Evolutionary conservation across 2,329 filamentous ascomycete genomes (phyloP).

Genomic region (Aspergillus sp.): DNA sequence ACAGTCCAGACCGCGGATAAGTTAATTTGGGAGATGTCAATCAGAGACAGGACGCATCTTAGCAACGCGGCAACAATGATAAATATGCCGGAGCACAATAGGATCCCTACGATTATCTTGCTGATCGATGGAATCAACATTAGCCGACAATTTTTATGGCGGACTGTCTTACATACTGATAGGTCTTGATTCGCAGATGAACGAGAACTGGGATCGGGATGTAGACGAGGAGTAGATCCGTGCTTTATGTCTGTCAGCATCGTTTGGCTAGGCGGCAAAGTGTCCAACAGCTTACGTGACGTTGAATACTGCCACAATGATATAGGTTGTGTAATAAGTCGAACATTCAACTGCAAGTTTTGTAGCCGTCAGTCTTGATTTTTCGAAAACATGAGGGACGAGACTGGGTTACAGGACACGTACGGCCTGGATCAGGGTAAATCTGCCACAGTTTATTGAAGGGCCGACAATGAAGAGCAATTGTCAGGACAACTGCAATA

Average conservation of each 20-base stretch:
- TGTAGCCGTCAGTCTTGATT: not conserved
- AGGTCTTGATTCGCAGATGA: constrained; percentile 1
- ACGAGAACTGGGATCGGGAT: constrained; percentile 2
- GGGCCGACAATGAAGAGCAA: constrained; percentile 1
- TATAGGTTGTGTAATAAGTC: not conserved
- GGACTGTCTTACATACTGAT: not conserved
- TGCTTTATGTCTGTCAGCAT: not conserved
- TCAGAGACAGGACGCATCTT: constrained; percentile 1
- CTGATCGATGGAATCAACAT: not conserved
- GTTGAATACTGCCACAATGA: not conserved
- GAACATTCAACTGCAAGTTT: not conserved
- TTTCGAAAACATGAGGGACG: not conserved
- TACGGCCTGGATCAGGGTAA: constrained; percentile 2
- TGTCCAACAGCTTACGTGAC: not conserved
- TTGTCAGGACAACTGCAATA: constrained; percentile 2
- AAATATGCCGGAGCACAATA: constrained; percentile 2
- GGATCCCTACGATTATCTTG: not conserved
- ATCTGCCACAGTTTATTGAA: constrained; percentile 2
- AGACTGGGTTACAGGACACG: not conserved
- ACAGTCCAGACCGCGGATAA: constrained; percentile 1
- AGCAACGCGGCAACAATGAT: constrained; percentile 1
- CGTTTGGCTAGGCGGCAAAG: not conserved
- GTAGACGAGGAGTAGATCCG: constrained; percentile 2
- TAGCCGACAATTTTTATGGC: not conserved
- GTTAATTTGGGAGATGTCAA: constrained; percentile 1